Evolutionary conservation across 177 flowering plant genomes (phyloP), one percentile per base, ranked within the genome.

Genomic region (Vitis hybrid): DNA sequence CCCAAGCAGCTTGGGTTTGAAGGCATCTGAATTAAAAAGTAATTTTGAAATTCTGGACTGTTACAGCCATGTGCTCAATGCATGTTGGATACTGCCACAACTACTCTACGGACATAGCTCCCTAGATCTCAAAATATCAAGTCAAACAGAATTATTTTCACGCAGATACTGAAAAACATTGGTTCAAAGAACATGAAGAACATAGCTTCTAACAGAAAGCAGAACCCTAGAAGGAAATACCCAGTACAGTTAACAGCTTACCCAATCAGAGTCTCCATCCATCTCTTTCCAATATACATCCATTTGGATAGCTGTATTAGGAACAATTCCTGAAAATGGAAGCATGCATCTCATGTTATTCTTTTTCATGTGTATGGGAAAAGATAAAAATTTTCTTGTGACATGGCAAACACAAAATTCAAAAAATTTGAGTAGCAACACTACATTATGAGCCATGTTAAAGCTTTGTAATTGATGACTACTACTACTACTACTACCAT

Each of bases 191-290:
- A 41, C 46, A 41, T 41, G 46, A 12, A 30, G 51, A 72, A 18
- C 9, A 27, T 11, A 67, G 62, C 13, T 52, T 58, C 63, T 41
- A 24, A 24, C 12, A 1, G 13, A 55, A 63, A 41, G 17, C 18
- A 11, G 11, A 9, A 24, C 15, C 0, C 15, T 35, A 49, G 50
- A 69, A 60, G 6, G 12, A 49, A 58, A 21, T 20, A 58, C 41
- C 6, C 30, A 64, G 68, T 24, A 64, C 12, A 11, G 11, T 57
- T 17, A 73, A 62, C 30, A 48, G 65, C 85, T 66, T 85, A 94
- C 98, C 99, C 99, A 94, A 61, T 92, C 98, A 67, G 94, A 85
- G 71, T 94, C 98, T 66, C 81, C 84, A 76, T 88, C 91, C 81
- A 88, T 84, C 84, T 91, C 97, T 84, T 88, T 94, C 99, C 97